These are phyloP conservation scores for Cordyceps cicadae DNA, from an alignment of 2,329 filamentous ascomycete genomes.

Conservation along the genomic window DNA sequence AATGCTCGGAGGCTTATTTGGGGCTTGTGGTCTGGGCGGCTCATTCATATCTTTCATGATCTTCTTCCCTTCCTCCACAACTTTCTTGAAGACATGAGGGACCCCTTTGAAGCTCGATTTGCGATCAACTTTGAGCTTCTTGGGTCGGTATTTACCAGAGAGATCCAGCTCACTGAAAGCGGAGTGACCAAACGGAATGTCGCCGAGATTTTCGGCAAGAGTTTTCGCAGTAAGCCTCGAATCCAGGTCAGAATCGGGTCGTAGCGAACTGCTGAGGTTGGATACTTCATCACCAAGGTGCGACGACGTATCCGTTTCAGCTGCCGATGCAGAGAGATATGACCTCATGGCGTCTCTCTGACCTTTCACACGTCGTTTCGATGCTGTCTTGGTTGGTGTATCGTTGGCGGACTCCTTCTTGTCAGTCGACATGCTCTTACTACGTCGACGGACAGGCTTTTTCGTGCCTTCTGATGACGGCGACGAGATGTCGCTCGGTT, in stretches of 20 bases:
- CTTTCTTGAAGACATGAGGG: slow-evolving; percentile 57
- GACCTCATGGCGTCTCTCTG: slow-evolving; percentile 14
- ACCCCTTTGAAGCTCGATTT: slow-evolving; percentile 51
- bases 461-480: slow-evolving; percentile 9
- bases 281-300: slow-evolving; percentile 24
- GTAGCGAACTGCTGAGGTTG: slow-evolving; percentile 18
- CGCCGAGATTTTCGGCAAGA: slow-evolving; percentile 45
- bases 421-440: slow-evolving; percentile 2
- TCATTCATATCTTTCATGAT: slow-evolving; percentile 55
- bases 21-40: slow-evolving; percentile 38
- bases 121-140: slow-evolving; percentile 40
- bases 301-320: slow-evolving; percentile 19
- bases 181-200: slow-evolving; percentile 57
- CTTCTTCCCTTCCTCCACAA: slow-evolving; percentile 56
- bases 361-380: slow-evolving; percentile 17
- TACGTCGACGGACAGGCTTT: neutral
- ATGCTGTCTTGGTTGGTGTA: slow-evolving; percentile 31
- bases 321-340: neutral
- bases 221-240: slow-evolving; percentile 39
- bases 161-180: slow-evolving; percentile 59
- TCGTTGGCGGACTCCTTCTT: slow-evolving; percentile 22
- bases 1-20: slow-evolving; percentile 54
- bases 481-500: slow-evolving; percentile 5
- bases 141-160: slow-evolving; percentile 34
- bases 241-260: slow-evolving; percentile 25